Conservation (phyloP, 768 basidiomycete species). For the Suillus bovinus region DNA sequence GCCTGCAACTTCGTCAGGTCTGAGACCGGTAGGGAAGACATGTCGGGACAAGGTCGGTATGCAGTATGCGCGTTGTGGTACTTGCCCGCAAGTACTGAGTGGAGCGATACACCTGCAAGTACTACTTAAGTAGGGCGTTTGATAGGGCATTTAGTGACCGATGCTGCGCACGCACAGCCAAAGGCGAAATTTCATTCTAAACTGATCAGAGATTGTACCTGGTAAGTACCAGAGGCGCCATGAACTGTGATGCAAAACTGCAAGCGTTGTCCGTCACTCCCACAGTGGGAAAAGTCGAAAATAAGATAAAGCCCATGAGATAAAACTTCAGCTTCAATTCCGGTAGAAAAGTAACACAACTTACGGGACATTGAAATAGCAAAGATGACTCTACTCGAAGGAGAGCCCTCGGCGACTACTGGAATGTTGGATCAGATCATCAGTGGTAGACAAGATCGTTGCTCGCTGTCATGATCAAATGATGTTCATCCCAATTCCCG, state of each 20-base stretch:
- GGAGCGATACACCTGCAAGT: not conserved
- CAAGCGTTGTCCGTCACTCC: not conserved
- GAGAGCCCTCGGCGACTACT: not conserved
- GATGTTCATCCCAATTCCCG: not conserved
- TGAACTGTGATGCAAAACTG: not conserved
- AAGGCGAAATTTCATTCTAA: not conserved
- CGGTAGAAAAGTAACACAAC: not conserved
- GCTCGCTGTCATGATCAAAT: too few relatives aligned
- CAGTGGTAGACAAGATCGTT: not conserved
- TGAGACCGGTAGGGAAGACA: slow-evolving; percentile 4
- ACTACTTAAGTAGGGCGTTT: not conserved
- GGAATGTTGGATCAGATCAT: not conserved
- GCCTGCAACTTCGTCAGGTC: slow-evolving; percentile 17
- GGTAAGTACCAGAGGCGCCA: not conserved
- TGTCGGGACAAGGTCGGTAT: not conserved
- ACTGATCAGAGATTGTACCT: not conserved
- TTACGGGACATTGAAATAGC: not conserved
- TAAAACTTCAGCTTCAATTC: not conserved
- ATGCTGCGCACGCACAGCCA: not conserved
- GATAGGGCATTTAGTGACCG: not conserved
- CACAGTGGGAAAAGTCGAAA: not conserved
- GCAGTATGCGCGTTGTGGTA: not conserved
- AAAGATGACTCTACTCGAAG: not conserved
- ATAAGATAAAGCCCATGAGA: not conserved
- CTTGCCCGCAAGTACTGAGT: not conserved